Conservation (phyloP, 2,329 filamentous ascomycete species). For the Triangularia setosa region DNA sequence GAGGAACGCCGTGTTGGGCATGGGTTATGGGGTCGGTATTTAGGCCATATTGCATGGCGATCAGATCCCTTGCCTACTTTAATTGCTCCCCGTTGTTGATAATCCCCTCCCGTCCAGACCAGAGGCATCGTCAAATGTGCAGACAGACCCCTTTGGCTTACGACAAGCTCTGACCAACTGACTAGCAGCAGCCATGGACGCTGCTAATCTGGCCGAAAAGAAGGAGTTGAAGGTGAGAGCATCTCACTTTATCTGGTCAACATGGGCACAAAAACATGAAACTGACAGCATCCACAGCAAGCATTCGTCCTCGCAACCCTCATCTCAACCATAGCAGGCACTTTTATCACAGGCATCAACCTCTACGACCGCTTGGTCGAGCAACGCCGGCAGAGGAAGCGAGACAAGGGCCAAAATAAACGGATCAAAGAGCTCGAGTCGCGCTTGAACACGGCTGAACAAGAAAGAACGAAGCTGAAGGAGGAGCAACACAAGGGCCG, state of each 20-base stretch:
- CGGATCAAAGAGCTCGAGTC: conserved; percentile 32
- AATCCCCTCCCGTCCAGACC: neutral
- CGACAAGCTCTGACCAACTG: neutral
- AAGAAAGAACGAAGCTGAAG: conserved; percentile 19
- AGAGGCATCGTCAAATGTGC: neutral
- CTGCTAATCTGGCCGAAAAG: conserved; percentile 33
- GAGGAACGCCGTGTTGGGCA: neutral
- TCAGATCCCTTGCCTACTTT: neutral
- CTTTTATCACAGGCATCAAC: conserved; percentile 35
- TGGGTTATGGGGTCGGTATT: neutral
- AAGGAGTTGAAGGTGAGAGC: conserved; percentile 32
- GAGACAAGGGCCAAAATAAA: conserved; percentile 32
- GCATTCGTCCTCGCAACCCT: conserved; percentile 39
- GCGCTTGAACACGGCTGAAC: conserved; percentile 24
- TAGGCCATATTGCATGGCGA: neutral
- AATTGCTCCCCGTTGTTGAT: neutral
- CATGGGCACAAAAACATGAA: neutral
- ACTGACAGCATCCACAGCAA: conserved; percentile 26
- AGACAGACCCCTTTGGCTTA: neutral
- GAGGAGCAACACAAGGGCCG: conserved; percentile 14
- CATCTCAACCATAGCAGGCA: conserved; percentile 37
- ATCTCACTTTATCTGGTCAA: neutral
- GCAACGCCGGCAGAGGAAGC: conserved; percentile 30
- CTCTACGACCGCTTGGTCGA: conserved; percentile 36
- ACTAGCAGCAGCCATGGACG: conserved; percentile 14